Conservation (phyloP, 2,329 filamentous ascomycete species). For the Aspergillus fructus region DNA sequence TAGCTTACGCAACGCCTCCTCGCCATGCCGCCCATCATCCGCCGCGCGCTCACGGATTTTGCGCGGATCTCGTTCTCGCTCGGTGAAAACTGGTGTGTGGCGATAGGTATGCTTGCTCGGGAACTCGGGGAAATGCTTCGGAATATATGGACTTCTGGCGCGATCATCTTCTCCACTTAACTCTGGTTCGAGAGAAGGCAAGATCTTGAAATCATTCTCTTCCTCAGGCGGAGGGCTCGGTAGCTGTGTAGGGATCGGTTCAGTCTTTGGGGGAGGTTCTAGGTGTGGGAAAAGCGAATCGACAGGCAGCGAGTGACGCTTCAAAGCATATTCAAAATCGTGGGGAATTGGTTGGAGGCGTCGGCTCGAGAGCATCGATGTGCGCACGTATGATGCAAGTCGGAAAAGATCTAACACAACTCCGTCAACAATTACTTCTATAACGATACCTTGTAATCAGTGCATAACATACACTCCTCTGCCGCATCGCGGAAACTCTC, state of each 20-base stretch:
- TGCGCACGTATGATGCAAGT: conserved; percentile 54
- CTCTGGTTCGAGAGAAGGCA: conserved; percentile 52
- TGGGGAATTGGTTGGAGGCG: conserved; percentile 56
- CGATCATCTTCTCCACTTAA: conserved; percentile 50
- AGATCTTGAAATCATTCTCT: conserved; percentile 30
- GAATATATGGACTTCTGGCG: conserved; percentile 54
- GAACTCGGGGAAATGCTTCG: conserved; percentile 60
- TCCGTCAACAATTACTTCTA: conserved; percentile 17
- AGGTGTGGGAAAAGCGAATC: conserved; percentile 37
- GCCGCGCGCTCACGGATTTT: conserved; percentile 63
- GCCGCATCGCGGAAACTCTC: conserved; percentile 55
- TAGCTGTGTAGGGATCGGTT: conserved; percentile 30
- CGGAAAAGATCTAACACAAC: conserved; percentile 53
- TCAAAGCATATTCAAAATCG: conserved; percentile 56
- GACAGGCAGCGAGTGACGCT: conserved; percentile 27
- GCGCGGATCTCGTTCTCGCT: conserved; percentile 59
- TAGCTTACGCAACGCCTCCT: conserved; percentile 64
- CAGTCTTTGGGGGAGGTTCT: conserved; percentile 24
- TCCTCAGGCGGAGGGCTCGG: conserved; percentile 44
- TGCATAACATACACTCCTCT: conserved; percentile 56
- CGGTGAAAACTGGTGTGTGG: conserved; percentile 57
- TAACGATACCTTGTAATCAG: background rate
- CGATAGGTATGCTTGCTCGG: conserved; percentile 66
- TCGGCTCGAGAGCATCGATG: conserved; percentile 58
- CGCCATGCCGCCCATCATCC: conserved; percentile 64